Base-by-base conservation (phyloP, 2,329 filamentous ascomycete genomes). In the Trichoderma arundinaceum region DNA sequence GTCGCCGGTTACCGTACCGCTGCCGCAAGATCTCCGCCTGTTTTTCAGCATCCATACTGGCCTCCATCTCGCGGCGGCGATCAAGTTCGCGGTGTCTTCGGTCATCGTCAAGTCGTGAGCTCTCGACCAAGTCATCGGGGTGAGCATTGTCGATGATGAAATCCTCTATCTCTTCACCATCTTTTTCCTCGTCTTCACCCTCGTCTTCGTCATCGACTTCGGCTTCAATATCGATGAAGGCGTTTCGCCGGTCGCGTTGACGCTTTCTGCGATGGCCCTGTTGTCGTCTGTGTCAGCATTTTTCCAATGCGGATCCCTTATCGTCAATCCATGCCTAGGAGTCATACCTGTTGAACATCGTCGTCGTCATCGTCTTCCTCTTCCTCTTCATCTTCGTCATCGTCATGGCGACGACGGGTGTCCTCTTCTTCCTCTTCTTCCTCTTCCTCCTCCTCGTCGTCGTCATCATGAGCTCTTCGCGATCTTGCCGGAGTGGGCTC, bases 201-300 rank as follows among this genome's bases (percentile, higher is more conserved):
- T 92, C 91, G 72, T 97, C 93, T 72, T 96, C 93, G 69, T 96
- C 95, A 74, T 98, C 95, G 71, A 99, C 95, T 80, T 97, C 95
- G 77, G 95, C 95, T 83, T 99, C 95, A 74, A 94, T 92, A 88
- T 99, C 95, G 80, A 99, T 89, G 87, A 97, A 97, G 74, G 90
- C 89, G 72, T 92, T 92, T 69, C 92, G 88, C 69, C 86, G 86
- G 70, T 91, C 88, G 76, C 87, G 88, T 77, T 89, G 90, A 66
- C 94, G 91, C 79, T 98, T 98, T 72, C 90, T 87, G 65, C 92
- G 91, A 74, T 92, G 85, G 66, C 83, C 81, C 85, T 87, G 39
- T 43, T 33, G 17, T 32, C 13, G 12, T 58, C 74, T 75, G 10
- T 77, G 69, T 74, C 33, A 74, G 71, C 53, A 66, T 43, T n/a